These are phyloP conservation scores for Diutina sp. DNA, from an alignment of 1,139 yeast species.

Conservation along the genomic window DNA sequence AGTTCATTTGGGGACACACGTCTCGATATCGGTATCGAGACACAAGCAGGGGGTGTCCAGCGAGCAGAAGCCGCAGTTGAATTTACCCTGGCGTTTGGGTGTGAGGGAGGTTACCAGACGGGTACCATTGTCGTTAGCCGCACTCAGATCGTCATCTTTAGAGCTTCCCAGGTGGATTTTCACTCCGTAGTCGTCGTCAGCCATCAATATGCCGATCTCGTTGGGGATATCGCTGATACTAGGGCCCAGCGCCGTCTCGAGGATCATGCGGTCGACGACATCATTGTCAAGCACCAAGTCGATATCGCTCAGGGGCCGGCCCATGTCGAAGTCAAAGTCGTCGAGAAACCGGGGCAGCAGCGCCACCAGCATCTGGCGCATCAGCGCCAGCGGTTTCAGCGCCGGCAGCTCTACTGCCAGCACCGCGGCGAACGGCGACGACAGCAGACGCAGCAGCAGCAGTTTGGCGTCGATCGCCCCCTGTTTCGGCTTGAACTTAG, in stretches of 20 bases:
- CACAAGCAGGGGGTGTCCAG: slow-evolving; percentile 30
- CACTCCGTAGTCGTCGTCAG: background rate
- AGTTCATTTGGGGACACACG: background rate
- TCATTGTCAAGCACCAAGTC: background rate
- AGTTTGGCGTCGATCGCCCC: background rate
- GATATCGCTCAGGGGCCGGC: slow-evolving; percentile 1
- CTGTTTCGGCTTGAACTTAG: slow-evolving; percentile 6
- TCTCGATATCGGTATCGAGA: slow-evolving; percentile 15
- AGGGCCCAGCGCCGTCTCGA: background rate
- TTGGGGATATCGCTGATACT: background rate
- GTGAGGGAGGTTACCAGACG: background rate
- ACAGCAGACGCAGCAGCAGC: background rate
- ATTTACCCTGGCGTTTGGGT: background rate
- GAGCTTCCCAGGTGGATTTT: background rate
- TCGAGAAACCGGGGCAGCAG: background rate
- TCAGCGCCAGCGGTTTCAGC: background rate
- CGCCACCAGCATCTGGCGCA: background rate
- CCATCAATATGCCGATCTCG: background rate
- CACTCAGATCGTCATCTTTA: background rate
- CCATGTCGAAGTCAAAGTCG: background rate
- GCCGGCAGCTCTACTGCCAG: background rate
- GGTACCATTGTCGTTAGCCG: background rate
- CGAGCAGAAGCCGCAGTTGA: slow-evolving; percentile 27
- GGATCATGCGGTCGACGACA: slow-evolving; percentile 1
- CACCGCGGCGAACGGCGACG: background rate